phyloP scores from a whole-genome alignment of 2,329 filamentous ascomycete genomes.

The Penicillium fuscoglaucum region DNA sequence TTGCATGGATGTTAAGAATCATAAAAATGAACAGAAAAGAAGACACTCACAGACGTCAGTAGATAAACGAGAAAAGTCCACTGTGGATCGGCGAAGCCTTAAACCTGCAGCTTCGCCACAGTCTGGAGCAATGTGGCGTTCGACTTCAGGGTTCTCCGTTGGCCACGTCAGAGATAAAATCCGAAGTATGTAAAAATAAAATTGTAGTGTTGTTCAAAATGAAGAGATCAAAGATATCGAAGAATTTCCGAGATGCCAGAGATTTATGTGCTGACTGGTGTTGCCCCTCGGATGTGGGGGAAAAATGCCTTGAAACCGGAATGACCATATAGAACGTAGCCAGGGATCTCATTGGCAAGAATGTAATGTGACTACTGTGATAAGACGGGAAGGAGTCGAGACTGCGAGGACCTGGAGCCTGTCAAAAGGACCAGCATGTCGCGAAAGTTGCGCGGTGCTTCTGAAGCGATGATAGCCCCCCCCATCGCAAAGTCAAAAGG shows the following conservation, averaged over 20 bases:
- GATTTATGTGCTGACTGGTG: conserved; percentile 21
- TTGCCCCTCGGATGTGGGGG: conserved; percentile 22
- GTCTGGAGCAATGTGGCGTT: conserved; percentile 30
- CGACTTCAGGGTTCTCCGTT: conserved; percentile 16
- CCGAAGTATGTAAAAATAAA: conserved; percentile 12
- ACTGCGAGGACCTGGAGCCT: conserved; percentile 16
- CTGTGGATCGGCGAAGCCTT: conserved; percentile 22
- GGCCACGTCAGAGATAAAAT: conserved; percentile 37
- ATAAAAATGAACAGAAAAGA: conserved; percentile 6
- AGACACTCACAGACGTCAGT: conserved; percentile 16
- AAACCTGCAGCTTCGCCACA: conserved; percentile 43
- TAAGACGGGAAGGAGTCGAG: conserved; percentile 17
- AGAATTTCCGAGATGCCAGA: conserved; percentile 4
- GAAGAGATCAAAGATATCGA: not conserved
- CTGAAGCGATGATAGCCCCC: conserved; percentile 13
- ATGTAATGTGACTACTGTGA: conserved; percentile 23
- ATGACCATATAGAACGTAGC: conserved; percentile 20
- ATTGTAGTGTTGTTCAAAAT: not conserved
- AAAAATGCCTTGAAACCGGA: conserved; percentile 14
- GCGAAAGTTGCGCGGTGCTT: conserved; percentile 13
- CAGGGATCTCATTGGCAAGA: conserved; percentile 29
- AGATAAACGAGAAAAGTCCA: conserved; percentile 24
- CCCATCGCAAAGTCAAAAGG: conserved; percentile 15
- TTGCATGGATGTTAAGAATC: conserved; percentile 10
- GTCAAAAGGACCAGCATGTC: conserved; percentile 9